Base-by-base conservation (phyloP, 2,329 filamentous ascomycete species). In the Tetracladium maxilliforme region DNA sequence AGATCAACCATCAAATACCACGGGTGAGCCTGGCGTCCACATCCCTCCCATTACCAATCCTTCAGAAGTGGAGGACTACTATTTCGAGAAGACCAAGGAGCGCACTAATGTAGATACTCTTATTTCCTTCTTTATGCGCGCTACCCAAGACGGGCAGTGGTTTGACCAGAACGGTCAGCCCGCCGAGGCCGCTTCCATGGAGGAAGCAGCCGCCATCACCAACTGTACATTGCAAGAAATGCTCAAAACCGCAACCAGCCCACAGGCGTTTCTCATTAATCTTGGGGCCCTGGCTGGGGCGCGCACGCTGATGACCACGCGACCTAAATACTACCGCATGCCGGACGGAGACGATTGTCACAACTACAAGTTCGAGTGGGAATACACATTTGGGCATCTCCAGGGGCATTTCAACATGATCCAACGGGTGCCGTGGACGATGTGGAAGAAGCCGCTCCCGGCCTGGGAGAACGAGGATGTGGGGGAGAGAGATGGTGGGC, bases 261-360 rank as follows among this genome's bases (percentile, higher is more conserved):
- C 61, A 5, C 58, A 71, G 38, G 54, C 58, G 0, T 72, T 74
- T 34, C 46, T 74, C 9, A 61, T 70, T 34, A 73, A 71, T 37
- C 42, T 73, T 6, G 58, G 67, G 0, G 65, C 64, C 5, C 50
- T 74, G 8, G 59, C 58, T 1, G 69, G 70, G 7, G 62, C 62
- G 4, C 56, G 50, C 24, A 44, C 61, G 15, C 49, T 73, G 24
- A 57, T 64, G 46, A 50, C 51, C 9, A 45, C 47, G 6, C n/a
- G n/a, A n/a, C n/a, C 42, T 50, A 12, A 49, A 48, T 13, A 48
- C 62, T 23, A 54, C 48, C 54, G 59, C 8, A 28, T 61, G 13
- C 56, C 61, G n/a, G 45, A 52, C 12, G 39, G 45, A 3, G 42
- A 48, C 3, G 52, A 52, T 10, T 41, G 51, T 19, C 57, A 51